A percentile compares a stretch with the other conserved stretches of the same genome.
phyloP scores from a whole-genome alignment of 345 rosid species.

The Gossypium australe region DNA sequence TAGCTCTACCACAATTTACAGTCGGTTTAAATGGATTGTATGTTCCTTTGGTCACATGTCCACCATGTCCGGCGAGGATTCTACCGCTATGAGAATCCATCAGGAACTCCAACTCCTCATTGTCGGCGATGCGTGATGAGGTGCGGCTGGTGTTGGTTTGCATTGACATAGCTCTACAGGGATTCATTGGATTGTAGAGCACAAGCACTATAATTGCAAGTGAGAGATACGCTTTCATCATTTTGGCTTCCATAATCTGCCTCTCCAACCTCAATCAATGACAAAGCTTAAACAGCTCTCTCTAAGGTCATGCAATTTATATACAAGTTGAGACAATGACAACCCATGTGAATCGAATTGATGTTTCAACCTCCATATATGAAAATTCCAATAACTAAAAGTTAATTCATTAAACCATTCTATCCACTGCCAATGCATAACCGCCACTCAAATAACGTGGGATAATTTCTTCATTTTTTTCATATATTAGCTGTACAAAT shows the following conservation, averaged over 20 bases:
- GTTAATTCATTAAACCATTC: too few species aligned
- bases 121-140: background rate
- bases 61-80: background rate
- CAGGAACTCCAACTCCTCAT: slow-evolving; percentile 5
- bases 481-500: too few species aligned
- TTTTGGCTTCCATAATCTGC: background rate
- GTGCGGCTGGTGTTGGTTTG: background rate
- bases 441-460: too few species aligned
- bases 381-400: too few species aligned
- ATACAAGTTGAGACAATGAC: background rate
- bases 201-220: background rate
- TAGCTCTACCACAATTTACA: background rate
- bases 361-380: too few species aligned
- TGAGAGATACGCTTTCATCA: background rate
- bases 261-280: background rate
- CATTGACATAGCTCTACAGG: background rate
- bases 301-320: background rate
- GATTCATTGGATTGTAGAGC: background rate
- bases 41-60: background rate
- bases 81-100: slow-evolving; percentile 6
- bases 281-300: background rate
- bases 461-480: too few species aligned
- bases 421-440: too few species aligned
- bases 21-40: background rate
- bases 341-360: background rate